phyloP scores from a whole-genome alignment of 352 stramenopile genomes.

The Thraustochytrium striatum region DNA sequence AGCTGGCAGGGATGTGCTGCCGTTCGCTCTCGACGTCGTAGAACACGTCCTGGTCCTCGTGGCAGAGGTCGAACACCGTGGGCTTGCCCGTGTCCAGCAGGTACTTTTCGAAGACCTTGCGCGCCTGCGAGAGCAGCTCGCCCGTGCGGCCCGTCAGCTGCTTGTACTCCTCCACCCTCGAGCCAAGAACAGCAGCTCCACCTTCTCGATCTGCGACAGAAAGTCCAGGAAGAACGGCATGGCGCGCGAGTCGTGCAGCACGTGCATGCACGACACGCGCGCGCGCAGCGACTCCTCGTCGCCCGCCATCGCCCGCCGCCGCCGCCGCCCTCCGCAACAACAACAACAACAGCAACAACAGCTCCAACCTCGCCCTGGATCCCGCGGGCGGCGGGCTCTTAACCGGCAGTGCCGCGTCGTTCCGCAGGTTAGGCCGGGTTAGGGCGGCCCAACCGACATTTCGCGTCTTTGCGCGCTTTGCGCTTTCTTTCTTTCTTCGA shows the following conservation, averaged over 20 bases:
- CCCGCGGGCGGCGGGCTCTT: too few species aligned
- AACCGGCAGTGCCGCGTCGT: too few species aligned
- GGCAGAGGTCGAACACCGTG: background rate
- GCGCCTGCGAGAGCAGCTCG: background rate
- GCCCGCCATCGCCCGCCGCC: too few species aligned
- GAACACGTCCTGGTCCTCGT: background rate
- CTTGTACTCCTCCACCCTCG: slow-evolving; percentile 46
- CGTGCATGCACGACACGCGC: background rate
- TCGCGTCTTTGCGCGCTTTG: too few species aligned
- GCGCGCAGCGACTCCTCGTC: too few species aligned
- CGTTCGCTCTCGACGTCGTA: background rate
- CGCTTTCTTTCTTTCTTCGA: too few species aligned
- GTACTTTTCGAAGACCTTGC: slow-evolving; percentile 28
- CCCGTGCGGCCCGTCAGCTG: slow-evolving; percentile 4
- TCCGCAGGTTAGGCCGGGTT: too few species aligned
- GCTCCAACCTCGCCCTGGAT: too few species aligned
- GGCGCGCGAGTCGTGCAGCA: slow-evolving; percentile 15
- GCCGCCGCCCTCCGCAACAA: too few species aligned
- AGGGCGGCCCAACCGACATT: too few species aligned
- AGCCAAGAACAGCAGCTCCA: slow-evolving; percentile 42
- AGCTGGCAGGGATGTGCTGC: background rate
- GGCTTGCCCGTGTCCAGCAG: background rate
- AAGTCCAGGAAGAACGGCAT: slow-evolving; percentile 33
- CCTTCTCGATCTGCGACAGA: slow-evolving; percentile 17
- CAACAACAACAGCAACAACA: too few species aligned